A percentile compares a stretch with the other conserved stretches of the same genome.
Conservation (phyloP, 1,139 yeast species). For the Arxiozyma heterogenica region DNA sequence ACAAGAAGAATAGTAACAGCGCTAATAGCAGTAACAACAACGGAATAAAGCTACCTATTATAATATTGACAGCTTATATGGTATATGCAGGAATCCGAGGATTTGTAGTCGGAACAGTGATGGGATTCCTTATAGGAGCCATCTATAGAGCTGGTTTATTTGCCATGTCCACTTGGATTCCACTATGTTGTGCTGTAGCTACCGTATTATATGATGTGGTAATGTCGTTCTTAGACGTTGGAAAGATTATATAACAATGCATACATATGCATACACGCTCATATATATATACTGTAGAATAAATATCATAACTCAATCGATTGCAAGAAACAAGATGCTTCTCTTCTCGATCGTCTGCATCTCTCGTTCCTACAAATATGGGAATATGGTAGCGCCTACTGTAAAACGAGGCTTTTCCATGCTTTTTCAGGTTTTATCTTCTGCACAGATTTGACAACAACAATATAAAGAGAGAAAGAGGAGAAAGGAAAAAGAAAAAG, state of each 20-base stretch:
- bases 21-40: neutral
- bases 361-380: neutral
- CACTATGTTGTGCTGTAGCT: constrained; percentile 68
- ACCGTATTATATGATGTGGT: constrained; percentile 58
- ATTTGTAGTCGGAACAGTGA: constrained; percentile 58
- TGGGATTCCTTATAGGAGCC: constrained; percentile 60
- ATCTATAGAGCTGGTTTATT: constrained; percentile 69
- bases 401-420: neutral
- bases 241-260: constrained; percentile 32
- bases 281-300: too few species aligned
- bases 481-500: neutral
- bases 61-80: constrained; percentile 30
- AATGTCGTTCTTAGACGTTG: constrained; percentile 51
- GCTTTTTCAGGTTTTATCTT: neutral
- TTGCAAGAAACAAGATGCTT: neutral
- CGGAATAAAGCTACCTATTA: neutral
- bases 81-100: constrained; percentile 56
- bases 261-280: neutral
- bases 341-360: too few species aligned
- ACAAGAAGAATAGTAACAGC: neutral
- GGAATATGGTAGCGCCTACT: neutral
- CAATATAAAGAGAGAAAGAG: neutral
- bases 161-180: constrained; percentile 91
- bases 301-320: neutral
- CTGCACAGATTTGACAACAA: neutral